Evolutionary conservation across 169 alveolate species (phyloP), one percentile per base, ranked within the genome.

Genomic region (Eimeria falciformis): DNA sequence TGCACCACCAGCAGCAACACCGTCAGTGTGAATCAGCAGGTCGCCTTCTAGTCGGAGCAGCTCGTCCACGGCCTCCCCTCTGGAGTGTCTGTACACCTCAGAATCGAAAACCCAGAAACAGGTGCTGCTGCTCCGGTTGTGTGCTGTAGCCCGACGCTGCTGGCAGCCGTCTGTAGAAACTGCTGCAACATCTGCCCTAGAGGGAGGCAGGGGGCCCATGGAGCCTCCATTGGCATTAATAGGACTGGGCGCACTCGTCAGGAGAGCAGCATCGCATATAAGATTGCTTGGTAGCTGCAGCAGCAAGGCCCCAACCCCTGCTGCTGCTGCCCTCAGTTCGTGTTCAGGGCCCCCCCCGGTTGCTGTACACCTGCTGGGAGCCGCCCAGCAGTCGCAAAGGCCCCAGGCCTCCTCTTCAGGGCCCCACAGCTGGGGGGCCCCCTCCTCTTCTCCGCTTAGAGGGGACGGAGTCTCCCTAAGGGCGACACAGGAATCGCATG

Each of bases 201-300:
- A 71, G 3, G 69, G 18, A 7, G 86, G 86, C 27, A 77, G 69
- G 66, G 86, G 47, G 37, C 69, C 58, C 45, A 77, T 3, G 17
- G 86, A 4, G 3, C 65, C 66, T 7, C 43, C 86, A 17, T 68
- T 23, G 23, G 29, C 55, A 33, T 77, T 77, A 40, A 77, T 43
- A 3, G 86, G 86, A 23, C 86, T 77, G n/a, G 69, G 86, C 45
- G 68, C 86, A 33, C 86, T 77, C 47, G 86, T 77, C 68, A 77
- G 18, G 7, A 53, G 25, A 6, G 65, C 45, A 3, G 86, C 86
- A 46, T 77, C 86, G 40, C 86, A 77, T 14, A 77, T 77, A 25
- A 77, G 86, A 68, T 56, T 77, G 46, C 86, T 77, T 2, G 86
- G 86, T 43, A 77, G 86, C 25, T 77, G 86, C 66, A 77, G 69